Conservation (phyloP, 768 basidiomycete species). For the Lactarius deliciosus region DNA sequence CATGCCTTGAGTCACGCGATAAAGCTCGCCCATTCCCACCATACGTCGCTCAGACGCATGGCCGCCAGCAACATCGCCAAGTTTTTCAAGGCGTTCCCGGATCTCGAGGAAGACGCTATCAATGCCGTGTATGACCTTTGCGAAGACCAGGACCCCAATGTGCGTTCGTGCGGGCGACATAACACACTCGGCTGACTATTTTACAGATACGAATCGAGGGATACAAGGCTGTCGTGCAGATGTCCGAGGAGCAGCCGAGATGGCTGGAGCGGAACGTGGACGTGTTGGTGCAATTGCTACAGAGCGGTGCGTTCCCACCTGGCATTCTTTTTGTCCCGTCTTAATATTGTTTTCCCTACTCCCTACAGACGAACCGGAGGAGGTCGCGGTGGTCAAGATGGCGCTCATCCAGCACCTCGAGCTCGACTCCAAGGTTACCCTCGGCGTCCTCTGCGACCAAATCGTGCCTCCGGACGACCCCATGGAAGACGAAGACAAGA, state of each 20-base stretch:
- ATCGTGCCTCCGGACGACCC: slow-evolving; percentile 51
- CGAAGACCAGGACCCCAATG: slow-evolving; percentile 60
- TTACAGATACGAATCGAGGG: slow-evolving; percentile 66
- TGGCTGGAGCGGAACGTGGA: slow-evolving; percentile 73
- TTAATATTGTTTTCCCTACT: neutral
- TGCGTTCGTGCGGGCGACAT: slow-evolving; percentile 32
- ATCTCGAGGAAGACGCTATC: slow-evolving; percentile 71
- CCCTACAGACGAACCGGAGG: slow-evolving; percentile 58
- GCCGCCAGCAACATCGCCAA: slow-evolving; percentile 56
- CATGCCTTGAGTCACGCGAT: slow-evolving; percentile 55
- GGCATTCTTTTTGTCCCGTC: neutral
- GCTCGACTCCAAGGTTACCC: slow-evolving; percentile 57
- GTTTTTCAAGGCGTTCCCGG: slow-evolving; percentile 67
- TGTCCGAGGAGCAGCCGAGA: slow-evolving; percentile 49
- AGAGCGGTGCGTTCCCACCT: slow-evolving; percentile 54
- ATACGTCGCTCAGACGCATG: slow-evolving; percentile 51
- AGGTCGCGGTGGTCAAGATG: slow-evolving; percentile 59
- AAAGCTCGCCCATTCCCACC: slow-evolving; percentile 48
- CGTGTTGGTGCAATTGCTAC: slow-evolving; percentile 71
- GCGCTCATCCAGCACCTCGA: slow-evolving; percentile 63
- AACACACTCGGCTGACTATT: neutral
- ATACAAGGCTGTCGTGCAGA: slow-evolving; percentile 57
- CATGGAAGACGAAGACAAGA: slow-evolving; percentile 57
- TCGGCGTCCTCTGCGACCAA: slow-evolving; percentile 71
- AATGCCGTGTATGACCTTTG: slow-evolving; percentile 79